Percentiles rank a stretch among this genome's conserved stretches.
Conservation (phyloP, 305 asterid species). For the Caryopteris hybrid region DNA sequence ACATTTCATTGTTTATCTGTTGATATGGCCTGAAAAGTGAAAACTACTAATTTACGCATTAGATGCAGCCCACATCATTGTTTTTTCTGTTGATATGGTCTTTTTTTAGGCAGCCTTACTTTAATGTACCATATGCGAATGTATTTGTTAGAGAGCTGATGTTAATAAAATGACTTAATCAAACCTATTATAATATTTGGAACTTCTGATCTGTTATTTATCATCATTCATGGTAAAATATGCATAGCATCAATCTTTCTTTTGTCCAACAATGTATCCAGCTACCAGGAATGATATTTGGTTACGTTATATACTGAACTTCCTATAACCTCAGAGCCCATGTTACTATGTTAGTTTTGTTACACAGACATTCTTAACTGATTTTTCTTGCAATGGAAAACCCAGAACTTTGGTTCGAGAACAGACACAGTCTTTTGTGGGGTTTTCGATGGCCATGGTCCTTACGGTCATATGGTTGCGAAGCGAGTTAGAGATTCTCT, state of each 20-base stretch:
- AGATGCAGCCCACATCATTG: background rate
- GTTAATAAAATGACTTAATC: background rate
- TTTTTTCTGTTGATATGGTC: background rate
- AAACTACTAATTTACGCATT: background rate
- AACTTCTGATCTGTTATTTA: background rate
- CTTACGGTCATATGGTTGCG: conserved; percentile 91
- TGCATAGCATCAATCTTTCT: background rate
- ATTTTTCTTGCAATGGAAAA: conserved; percentile 20
- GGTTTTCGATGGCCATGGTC: conserved; percentile 96
- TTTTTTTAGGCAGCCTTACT: background rate
- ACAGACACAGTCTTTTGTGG: conserved; percentile 88
- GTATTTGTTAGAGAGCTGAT: background rate
- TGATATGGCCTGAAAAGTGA: background rate
- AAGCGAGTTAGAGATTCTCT: conserved; percentile 82
- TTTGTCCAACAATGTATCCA: background rate
- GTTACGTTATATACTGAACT: background rate
- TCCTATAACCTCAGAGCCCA: background rate
- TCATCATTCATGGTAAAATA: conserved; percentile 4
- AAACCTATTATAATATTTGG: background rate
- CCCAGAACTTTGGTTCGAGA: conserved; percentile 85
- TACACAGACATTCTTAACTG: background rate
- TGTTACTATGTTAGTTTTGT: background rate
- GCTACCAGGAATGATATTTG: background rate
- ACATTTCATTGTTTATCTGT: background rate
- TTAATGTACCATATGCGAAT: background rate